phyloP scores from a whole-genome alignment of 345 rosid species.

The Erucastrum elatum region DNA sequence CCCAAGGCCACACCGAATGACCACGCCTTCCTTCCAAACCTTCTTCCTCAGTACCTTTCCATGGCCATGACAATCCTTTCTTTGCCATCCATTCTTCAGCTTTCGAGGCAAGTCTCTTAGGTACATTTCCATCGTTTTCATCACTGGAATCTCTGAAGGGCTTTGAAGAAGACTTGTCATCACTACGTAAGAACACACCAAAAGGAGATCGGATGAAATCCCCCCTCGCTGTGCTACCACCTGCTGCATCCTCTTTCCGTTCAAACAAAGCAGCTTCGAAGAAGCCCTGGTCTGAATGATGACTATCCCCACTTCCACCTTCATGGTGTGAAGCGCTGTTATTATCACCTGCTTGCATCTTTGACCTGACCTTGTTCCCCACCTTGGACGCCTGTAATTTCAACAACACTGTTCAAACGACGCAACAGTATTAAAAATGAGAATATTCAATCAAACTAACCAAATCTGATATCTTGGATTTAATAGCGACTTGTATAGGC shows the following conservation, averaged over 20 bases:
- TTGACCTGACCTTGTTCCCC: conserved; percentile 81
- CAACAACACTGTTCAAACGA: conserved; percentile 38
- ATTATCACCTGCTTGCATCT: conserved; percentile 60
- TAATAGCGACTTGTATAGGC: conserved; percentile 82
- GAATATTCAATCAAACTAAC: conserved; percentile 45
- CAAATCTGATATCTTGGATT: conserved; percentile 84
- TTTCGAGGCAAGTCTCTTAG: conserved; percentile 67
- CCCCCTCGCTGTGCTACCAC: conserved; percentile 69
- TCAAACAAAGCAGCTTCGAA: conserved; percentile 58
- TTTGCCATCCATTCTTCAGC: conserved; percentile 85
- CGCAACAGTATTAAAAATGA: conserved; percentile 18
- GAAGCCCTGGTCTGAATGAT: conserved; percentile 67
- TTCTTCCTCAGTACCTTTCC: conserved; percentile 82
- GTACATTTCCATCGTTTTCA: conserved; percentile 70
- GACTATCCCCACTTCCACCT: conserved; percentile 76
- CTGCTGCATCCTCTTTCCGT: conserved; percentile 76
- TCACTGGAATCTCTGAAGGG: conserved; percentile 55
- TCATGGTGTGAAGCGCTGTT: conserved; percentile 49
- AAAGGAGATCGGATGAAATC: conserved; percentile 59
- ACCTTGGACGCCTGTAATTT: conserved; percentile 74
- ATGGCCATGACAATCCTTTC: conserved; percentile 92
- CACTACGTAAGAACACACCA: conserved; percentile 52
- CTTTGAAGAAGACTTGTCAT: conserved; percentile 53
- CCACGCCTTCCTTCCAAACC: conserved; percentile 53
- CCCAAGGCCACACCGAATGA: conserved; percentile 57